phyloP scores from a whole-genome alignment of 139 green algal species.

The Chlamydomonas urium region DNA sequence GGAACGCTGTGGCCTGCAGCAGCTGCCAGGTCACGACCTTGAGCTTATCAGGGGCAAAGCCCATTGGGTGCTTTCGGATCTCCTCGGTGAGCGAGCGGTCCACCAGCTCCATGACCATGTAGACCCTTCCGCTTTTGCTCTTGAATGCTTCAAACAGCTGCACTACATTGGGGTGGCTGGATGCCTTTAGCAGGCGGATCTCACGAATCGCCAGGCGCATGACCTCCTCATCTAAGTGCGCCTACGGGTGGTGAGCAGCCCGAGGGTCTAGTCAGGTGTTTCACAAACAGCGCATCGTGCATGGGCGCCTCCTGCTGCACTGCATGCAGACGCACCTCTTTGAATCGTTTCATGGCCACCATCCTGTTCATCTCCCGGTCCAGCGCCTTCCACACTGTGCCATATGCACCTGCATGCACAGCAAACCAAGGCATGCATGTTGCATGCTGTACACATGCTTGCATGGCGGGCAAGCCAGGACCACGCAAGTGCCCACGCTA shows the following conservation, averaged over 20 bases:
- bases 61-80: constrained; percentile 5
- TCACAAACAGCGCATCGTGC: not conserved
- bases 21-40: constrained; percentile 43
- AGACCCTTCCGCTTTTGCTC: constrained; percentile 34
- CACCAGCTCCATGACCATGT: constrained; percentile 37
- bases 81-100: constrained; percentile 23
- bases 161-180: constrained; percentile 33
- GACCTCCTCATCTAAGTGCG: constrained; percentile 27
- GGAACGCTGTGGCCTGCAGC: constrained; percentile 18
- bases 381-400: constrained; percentile 33
- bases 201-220: constrained; percentile 32
- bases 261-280: not conserved
- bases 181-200: constrained; percentile 27
- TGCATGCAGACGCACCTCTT: constrained; percentile 18
- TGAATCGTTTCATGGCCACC: constrained; percentile 47
- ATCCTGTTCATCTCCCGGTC: constrained; percentile 19
- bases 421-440: not conserved
- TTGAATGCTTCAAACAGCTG: constrained; percentile 32
- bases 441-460: not conserved
- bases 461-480: not conserved
- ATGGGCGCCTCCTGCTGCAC: not conserved
- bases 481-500: not conserved
- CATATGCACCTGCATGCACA: constrained; percentile 29
- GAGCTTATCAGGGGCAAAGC: constrained; percentile 9
- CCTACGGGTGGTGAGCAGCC: constrained; percentile 11